A percentile compares a stretch with the other conserved stretches of the same genome.
These are phyloP conservation scores for Umbelopsis sp. DNA, from an alignment of 371 early-diverging fungal genomes.

Conservation along the genomic window DNA sequence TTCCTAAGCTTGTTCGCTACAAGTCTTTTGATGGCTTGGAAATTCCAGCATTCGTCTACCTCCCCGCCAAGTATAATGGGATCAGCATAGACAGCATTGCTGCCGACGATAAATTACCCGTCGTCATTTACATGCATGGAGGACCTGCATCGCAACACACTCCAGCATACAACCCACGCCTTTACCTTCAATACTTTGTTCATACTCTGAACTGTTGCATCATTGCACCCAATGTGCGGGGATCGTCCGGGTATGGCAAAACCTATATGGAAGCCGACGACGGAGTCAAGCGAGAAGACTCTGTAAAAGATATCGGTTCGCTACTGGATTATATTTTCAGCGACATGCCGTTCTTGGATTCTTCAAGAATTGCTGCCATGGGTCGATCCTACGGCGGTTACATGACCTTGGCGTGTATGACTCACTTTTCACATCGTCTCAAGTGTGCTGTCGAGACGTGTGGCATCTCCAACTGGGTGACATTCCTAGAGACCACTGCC, in stretches of 20 bases:
- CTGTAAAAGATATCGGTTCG: slow-evolving; percentile 29
- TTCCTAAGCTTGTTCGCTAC: slow-evolving; percentile 24
- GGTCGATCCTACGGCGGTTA: slow-evolving; percentile 32
- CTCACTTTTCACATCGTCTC: slow-evolving; percentile 21
- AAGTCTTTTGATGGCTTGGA: slow-evolving; percentile 29
- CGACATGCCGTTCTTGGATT: slow-evolving; percentile 22
- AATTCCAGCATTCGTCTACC: slow-evolving; percentile 31
- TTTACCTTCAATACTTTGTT: slow-evolving; percentile 27
- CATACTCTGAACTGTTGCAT: slow-evolving; percentile 25
- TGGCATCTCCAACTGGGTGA: slow-evolving; percentile 28
- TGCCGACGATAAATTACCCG: slow-evolving; percentile 23
- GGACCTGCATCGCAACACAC: slow-evolving; percentile 31
- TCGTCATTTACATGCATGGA: slow-evolving; percentile 29
- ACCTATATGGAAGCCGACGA: slow-evolving; percentile 28
- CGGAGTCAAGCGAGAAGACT: slow-evolving; percentile 27
- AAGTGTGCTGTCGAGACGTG: slow-evolving; percentile 31
- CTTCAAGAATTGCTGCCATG: slow-evolving; percentile 24
- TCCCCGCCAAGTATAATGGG: slow-evolving; percentile 6
- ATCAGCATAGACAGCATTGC: background rate
- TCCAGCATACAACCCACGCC: slow-evolving; percentile 25
- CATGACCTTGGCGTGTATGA: slow-evolving; percentile 22
- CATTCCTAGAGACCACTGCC: slow-evolving; percentile 26
- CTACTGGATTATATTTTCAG: slow-evolving; percentile 24
- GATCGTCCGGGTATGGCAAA: slow-evolving; percentile 28
- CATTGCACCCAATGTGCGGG: slow-evolving; percentile 32